Evolutionary conservation across 106 monocot species (phyloP).

Genomic region (Dendrobium chrysotoxum): DNA sequence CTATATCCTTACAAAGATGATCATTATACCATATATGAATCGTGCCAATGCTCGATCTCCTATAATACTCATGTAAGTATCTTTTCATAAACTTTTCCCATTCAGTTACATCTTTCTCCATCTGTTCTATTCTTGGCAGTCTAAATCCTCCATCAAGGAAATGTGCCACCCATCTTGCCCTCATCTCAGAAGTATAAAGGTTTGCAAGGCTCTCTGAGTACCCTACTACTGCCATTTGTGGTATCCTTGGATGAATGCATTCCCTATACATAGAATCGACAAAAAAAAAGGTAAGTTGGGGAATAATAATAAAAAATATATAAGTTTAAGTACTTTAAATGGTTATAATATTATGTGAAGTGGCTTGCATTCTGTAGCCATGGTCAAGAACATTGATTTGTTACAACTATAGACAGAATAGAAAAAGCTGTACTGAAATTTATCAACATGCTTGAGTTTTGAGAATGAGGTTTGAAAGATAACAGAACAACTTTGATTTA

Average conservation of each 20-base stretch:
- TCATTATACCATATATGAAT: slow-evolving; percentile 61
- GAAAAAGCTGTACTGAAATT: no score
- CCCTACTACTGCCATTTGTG: slow-evolving; percentile 62
- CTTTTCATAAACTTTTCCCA: slow-evolving; percentile 49
- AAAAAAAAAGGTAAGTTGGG: not conserved
- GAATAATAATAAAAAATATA: not conserved
- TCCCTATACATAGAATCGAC: slow-evolving; percentile 18
- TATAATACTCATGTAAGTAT: slow-evolving; percentile 13
- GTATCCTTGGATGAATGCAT: slow-evolving; percentile 63
- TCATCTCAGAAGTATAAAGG: slow-evolving; percentile 49
- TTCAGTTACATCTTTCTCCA: slow-evolving; percentile 40
- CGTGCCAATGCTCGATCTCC: slow-evolving; percentile 27
- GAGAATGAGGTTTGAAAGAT: no score
- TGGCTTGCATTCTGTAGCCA: no score
- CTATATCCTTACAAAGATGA: slow-evolving; percentile 58
- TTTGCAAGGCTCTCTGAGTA: slow-evolving; percentile 50
- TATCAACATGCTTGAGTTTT: no score
- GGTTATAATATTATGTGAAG: no score
- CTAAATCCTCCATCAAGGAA: slow-evolving; percentile 50
- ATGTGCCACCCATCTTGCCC: slow-evolving; percentile 47
- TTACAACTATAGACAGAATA: no score
- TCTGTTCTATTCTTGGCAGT: slow-evolving; percentile 39
- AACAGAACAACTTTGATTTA: no score
- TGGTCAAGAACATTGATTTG: no score
- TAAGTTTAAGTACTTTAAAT: not conserved